Base-by-base conservation (phyloP, 306 rosid genomes). In the Cicer chorassanicum region DNA sequence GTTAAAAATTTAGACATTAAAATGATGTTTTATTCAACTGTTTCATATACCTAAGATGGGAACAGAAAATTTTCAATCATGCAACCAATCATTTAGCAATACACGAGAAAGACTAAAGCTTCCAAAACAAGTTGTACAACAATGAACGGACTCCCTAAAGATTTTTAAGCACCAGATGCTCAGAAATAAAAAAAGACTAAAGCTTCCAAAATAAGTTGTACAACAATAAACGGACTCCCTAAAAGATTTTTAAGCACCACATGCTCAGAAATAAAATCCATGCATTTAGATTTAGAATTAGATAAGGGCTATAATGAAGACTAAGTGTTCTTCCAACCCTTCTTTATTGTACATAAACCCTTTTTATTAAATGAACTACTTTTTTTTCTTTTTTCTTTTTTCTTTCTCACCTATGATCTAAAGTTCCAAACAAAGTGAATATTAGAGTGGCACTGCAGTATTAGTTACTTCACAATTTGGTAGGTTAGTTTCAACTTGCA, bases 231-330 rank as follows among this genome's bases (percentile, higher is more conserved):
- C 5, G 56, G 65, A 72, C 50, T 65, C 12, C 19, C 8, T 4
- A 44, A 15, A 51, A 48, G 40, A 29, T 48, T 56, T 70, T 9
- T 6, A 64, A n/a, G 51, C n/a, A 46, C 53, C 15, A 12, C 60
- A 82, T 21, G 51, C 55, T 21, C 34, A 4, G 50, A 71, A 10
- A 44, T 21, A 45, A 76, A 81, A 21, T 21, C 46, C 34, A 70
- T 13, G 50, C 65, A 16, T 19, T 29, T 29, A 29, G 36, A 29
- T 44, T 38, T 18, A 57, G 66, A 53, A 10, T 49, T 36, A 67
- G 53, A 53, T 66, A 54, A 18, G 64, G 70, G 43, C 24, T 38
- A 66, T 73, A 39, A 59, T 14, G 18, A 62, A 43, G 74, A 82
- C 16, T 50, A 63, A 51, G 43, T 13, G 55, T 14, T 69, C 45